phyloP scores from a whole-genome alignment of 2,329 filamentous ascomycete genomes.

The Cladosporium sp. region DNA sequence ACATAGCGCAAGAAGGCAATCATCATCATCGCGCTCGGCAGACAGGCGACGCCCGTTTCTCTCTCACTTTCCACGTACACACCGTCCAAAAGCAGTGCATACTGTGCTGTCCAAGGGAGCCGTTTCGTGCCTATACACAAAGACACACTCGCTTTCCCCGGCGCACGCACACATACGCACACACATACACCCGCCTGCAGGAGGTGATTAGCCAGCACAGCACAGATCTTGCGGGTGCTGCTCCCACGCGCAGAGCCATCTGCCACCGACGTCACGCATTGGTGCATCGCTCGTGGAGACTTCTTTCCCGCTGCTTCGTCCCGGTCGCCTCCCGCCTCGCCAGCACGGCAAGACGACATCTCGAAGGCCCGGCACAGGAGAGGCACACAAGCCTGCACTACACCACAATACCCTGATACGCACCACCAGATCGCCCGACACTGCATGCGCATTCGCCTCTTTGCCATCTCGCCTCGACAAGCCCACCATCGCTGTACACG shows the following conservation, averaged over 20 bases:
- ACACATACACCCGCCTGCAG: too few relatives aligned
- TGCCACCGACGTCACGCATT: neutral
- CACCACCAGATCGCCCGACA: neutral
- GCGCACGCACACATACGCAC: too few relatives aligned
- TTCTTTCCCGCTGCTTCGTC: slow-evolving; percentile 8
- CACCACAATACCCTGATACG: neutral
- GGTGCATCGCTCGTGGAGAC: neutral
- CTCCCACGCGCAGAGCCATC: neutral
- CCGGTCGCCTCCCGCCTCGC: neutral
- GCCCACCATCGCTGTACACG: neutral
- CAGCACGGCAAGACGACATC: neutral
- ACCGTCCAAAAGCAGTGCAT: too few relatives aligned
- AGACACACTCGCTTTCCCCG: too few relatives aligned
- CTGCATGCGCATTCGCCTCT: neutral
- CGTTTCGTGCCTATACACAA: too few relatives aligned
- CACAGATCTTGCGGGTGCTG: neutral
- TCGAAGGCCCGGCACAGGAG: neutral
- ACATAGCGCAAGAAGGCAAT: neutral
- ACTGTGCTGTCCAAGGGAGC: too few relatives aligned
- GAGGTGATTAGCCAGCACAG: neutral
- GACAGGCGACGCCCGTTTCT: neutral
- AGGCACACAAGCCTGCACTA: neutral
- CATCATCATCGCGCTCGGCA: neutral
- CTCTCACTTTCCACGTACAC: neutral
- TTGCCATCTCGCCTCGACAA: neutral